Percentiles rank a stretch among this genome's conserved stretches.
These are phyloP conservation scores for Apiotrichum siamense DNA, from an alignment of 1,284 basidiomycete genomes.

Conservation along the genomic window DNA sequence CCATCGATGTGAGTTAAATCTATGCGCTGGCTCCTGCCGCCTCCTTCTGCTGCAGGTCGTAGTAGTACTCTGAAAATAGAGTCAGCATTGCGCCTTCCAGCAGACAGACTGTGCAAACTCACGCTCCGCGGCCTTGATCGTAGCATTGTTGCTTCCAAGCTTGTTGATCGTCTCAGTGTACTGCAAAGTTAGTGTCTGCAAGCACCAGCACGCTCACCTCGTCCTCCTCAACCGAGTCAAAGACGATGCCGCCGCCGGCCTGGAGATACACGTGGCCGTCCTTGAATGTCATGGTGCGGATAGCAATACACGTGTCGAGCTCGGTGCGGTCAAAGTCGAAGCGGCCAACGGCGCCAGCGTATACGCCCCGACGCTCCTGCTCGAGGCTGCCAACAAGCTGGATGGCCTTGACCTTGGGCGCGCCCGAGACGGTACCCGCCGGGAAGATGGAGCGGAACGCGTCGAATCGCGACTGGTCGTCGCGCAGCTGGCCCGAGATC, in stretches of 20 bases:
- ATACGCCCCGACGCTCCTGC: constrained; percentile 84
- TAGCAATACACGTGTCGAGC: constrained; percentile 99
- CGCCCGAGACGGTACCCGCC: constrained; percentile 97
- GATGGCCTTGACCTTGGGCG: constrained; percentile 98
- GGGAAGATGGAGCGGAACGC: constrained; percentile 99
- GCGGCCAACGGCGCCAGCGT: constrained; percentile 93
- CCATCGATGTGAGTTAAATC: too few relatives aligned
- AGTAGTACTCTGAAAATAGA: constrained; percentile 1
- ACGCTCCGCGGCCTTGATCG: neutral
- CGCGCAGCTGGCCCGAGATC: constrained; percentile 79
- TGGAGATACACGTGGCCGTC: constrained; percentile 88
- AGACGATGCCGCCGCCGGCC: constrained; percentile 91
- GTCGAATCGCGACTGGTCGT: constrained; percentile 84
- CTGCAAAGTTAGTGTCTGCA: neutral
- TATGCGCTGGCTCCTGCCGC: too few relatives aligned
- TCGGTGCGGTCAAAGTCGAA: constrained; percentile 93
- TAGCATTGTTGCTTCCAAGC: neutral
- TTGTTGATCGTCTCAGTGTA: constrained; percentile 1
- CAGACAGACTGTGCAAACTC: neutral
- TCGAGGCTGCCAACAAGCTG: constrained; percentile 86
- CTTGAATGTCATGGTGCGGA: constrained; percentile 97
- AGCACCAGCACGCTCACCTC: constrained; percentile 50
- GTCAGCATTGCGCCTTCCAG: too few relatives aligned
- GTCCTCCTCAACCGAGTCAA: constrained; percentile 93
- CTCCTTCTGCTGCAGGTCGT: constrained; percentile 1